Evolutionary conservation across 2,329 filamentous ascomycete genomes (phyloP).

Genomic region (Fusarium solani-melongenae): DNA sequence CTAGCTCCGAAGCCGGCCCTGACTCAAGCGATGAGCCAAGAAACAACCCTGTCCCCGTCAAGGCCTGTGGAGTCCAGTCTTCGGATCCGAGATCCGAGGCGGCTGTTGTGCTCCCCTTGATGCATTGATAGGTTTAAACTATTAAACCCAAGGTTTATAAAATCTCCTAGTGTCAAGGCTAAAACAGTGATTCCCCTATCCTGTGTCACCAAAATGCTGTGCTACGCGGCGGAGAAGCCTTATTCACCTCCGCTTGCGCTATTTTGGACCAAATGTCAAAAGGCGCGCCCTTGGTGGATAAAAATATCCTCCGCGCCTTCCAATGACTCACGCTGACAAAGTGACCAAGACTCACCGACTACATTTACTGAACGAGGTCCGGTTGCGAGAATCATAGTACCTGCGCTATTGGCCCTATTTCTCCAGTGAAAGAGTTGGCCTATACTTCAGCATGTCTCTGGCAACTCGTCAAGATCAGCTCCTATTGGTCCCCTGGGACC

Average conservation of each 20-base stretch:
- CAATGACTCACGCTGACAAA: neutral
- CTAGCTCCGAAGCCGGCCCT: neutral
- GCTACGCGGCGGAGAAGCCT: neutral
- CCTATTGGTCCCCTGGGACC: slow-evolving; percentile 39
- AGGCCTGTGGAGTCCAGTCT: neutral
- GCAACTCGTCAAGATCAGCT: slow-evolving; percentile 11
- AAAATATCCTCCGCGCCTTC: neutral
- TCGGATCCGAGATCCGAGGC: neutral
- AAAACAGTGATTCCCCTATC: neutral
- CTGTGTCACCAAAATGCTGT: neutral
- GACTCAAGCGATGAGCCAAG: neutral
- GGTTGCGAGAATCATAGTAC: neutral
- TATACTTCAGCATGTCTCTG: slow-evolving; percentile 6
- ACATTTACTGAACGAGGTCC: neutral
- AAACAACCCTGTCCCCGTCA: neutral
- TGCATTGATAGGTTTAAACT: neutral
- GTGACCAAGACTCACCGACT: neutral
- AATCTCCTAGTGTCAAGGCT: neutral
- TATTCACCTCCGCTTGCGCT: neutral
- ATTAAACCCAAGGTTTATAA: neutral
- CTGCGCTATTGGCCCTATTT: neutral
- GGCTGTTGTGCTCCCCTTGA: neutral
- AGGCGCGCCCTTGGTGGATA: neutral
- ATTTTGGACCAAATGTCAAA: neutral
- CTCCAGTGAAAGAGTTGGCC: neutral